phyloP scores from a whole-genome alignment of 805 yeast genomes.

The Tetrapisispora namnaoensis region DNA sequence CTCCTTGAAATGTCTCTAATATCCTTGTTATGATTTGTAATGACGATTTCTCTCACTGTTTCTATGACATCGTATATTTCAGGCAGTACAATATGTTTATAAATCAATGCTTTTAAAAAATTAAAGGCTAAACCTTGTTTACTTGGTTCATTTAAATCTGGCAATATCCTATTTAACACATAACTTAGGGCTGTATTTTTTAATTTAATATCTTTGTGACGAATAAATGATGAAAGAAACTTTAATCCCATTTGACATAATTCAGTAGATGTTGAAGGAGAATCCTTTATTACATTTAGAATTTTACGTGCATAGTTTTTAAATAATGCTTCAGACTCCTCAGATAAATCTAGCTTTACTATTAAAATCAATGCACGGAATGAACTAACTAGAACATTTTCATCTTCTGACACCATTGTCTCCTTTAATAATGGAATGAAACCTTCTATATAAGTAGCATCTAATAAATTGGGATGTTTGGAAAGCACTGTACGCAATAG shows the following conservation, averaged over 20 bases:
- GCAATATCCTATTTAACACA: conserved; percentile 59
- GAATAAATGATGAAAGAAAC: conserved; percentile 60
- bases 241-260: conserved; percentile 71
- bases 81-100: conserved; percentile 66
- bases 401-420: conserved; percentile 57
- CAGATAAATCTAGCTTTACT: conserved; percentile 53
- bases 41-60: conserved; percentile 70
- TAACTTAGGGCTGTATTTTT: conserved; percentile 67
- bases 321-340: conserved; percentile 37
- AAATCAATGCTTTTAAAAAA: conserved; percentile 67
- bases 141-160: conserved; percentile 85
- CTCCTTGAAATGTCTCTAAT: conserved; percentile 79
- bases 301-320: conserved; percentile 52
- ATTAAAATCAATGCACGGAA: conserved; percentile 52
- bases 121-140: conserved; percentile 83
- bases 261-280: conserved; percentile 69
- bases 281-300: conserved; percentile 55
- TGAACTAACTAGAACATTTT: conserved; percentile 62
- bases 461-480: conserved; percentile 49
- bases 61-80: conserved; percentile 89
- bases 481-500: conserved; percentile 61
- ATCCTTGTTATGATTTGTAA: conserved; percentile 75
- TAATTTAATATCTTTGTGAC: conserved; percentile 57
- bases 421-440: conserved; percentile 65
- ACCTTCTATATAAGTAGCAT: conserved; percentile 51